Conservation (phyloP, 148 eudicot genomes). For the Nepenthes mirabilis region DNA sequence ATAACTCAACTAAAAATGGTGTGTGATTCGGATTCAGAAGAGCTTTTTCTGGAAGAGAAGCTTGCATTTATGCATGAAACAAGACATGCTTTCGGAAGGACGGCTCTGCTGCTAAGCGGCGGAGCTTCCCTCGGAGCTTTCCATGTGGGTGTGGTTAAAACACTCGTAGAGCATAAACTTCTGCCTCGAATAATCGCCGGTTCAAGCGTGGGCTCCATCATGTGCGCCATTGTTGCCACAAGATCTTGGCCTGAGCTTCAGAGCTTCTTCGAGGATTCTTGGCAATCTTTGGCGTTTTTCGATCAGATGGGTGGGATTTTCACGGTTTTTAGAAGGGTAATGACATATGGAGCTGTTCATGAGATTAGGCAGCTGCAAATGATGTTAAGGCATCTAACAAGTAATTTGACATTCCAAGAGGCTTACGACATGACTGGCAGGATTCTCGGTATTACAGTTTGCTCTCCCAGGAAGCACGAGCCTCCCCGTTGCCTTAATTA, state of each 20-base stretch:
- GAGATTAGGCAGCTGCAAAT: slow-evolving; percentile 83
- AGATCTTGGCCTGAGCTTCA: slow-evolving; percentile 96
- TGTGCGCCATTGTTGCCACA: slow-evolving; percentile 84
- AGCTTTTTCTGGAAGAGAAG: slow-evolving; percentile 80
- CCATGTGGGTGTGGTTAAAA: slow-evolving; percentile 86
- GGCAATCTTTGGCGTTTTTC: slow-evolving; percentile 78
- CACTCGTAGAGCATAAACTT: slow-evolving; percentile 82
- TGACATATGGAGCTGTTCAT: slow-evolving; percentile 74
- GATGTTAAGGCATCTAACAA: slow-evolving; percentile 66
- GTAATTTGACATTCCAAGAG: slow-evolving; percentile 84
- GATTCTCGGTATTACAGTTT: slow-evolving; percentile 81
- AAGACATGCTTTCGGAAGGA: slow-evolving; percentile 95
- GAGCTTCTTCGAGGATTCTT: slow-evolving; percentile 85
- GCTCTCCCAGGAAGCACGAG: slow-evolving; percentile 92
- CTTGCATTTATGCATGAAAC: slow-evolving; percentile 97
- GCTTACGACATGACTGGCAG: slow-evolving; percentile 93
- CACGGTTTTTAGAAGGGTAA: slow-evolving; percentile 60
- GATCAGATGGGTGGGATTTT: slow-evolving; percentile 87
- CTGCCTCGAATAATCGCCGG: slow-evolving; percentile 87
- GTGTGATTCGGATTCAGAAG: slow-evolving; percentile 82
- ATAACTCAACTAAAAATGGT: slow-evolving; percentile 83
- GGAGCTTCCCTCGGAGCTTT: slow-evolving; percentile 95
- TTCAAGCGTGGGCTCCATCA: slow-evolving; percentile 87
- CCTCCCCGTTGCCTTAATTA: slow-evolving; percentile 95
- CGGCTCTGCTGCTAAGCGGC: slow-evolving; percentile 95